These are phyloP conservation scores for Polyporus arcularius DNA, from an alignment of 768 basidiomycete genomes.

Conservation along the genomic window DNA sequence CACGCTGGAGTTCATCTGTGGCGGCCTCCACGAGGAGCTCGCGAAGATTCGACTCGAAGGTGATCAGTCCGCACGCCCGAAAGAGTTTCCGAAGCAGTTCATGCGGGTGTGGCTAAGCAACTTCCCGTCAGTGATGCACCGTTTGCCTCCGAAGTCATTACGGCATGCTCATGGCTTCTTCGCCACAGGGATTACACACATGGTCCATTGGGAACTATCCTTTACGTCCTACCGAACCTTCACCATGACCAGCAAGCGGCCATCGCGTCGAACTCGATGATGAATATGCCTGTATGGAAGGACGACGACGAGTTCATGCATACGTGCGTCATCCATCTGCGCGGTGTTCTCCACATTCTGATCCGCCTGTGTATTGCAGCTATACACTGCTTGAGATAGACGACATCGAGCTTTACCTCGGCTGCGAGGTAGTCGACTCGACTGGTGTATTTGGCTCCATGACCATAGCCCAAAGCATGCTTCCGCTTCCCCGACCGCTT, in stretches of 20 bases:
- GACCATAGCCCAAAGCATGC: too few relatives aligned
- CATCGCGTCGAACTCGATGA: constrained; percentile 32
- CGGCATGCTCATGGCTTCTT: too few relatives aligned
- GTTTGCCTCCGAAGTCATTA: too few relatives aligned
- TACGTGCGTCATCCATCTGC: constrained; percentile 23
- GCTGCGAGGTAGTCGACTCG: constrained; percentile 25
- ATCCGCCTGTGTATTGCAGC: background rate
- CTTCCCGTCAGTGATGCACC: constrained; percentile 29
- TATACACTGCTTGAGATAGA: constrained; percentile 25
- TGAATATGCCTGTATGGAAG: constrained; percentile 32
- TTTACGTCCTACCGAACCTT: constrained; percentile 30
- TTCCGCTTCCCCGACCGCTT: constrained; percentile 8
- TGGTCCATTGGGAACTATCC: constrained; percentile 32
- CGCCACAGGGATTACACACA: constrained; percentile 33
- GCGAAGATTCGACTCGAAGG: constrained; percentile 30
- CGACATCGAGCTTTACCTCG: constrained; percentile 33
- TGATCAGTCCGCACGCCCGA: constrained; percentile 24
- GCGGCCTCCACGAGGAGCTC: constrained; percentile 33
- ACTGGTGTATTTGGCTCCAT: constrained; percentile 14
- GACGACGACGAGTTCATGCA: constrained; percentile 32
- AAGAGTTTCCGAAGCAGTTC: constrained; percentile 31
- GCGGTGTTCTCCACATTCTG: background rate
- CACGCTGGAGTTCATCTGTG: constrained; percentile 31
- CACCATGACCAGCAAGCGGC: constrained; percentile 26
- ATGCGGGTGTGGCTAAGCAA: constrained; percentile 39